Conservation (phyloP, 495 filamentous ascomycete genomes). For the Niebla homalea region DNA sequence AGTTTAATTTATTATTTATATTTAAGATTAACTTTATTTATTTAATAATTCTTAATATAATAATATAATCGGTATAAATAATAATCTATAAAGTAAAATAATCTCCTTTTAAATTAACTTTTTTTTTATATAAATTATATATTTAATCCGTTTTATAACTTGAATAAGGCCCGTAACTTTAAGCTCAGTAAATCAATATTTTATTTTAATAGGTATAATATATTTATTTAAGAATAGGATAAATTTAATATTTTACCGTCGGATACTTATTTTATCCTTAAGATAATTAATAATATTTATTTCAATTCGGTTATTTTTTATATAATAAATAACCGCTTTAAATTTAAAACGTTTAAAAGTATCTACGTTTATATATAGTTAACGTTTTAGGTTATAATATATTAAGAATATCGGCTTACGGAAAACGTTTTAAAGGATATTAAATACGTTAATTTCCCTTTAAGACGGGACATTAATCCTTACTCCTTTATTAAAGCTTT, state of each 20-base stretch:
- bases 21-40: neutral
- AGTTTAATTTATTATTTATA: neutral
- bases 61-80: neutral
- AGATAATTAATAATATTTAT: neutral
- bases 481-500: too few species aligned
- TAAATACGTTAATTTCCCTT: too few species aligned
- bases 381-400: too few species aligned
- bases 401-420: too few species aligned
- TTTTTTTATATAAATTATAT: neutral
- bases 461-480: too few species aligned
- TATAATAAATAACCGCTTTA: neutral
- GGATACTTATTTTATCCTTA: neutral
- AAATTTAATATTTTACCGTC: too few species aligned
- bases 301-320: neutral
- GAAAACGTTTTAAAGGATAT: too few species aligned
- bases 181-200: neutral
- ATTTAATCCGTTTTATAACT: neutral
- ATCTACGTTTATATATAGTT: too few species aligned
- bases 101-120: neutral
- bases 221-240: conserved; percentile 1
- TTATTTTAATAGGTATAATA: conserved; percentile 1
- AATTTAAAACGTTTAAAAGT: too few species aligned
- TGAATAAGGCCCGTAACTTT: neutral
- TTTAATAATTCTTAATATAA: neutral
- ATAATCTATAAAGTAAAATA: neutral